Conservation (phyloP, 768 basidiomycete species). For the Royoungia palumana region DNA sequence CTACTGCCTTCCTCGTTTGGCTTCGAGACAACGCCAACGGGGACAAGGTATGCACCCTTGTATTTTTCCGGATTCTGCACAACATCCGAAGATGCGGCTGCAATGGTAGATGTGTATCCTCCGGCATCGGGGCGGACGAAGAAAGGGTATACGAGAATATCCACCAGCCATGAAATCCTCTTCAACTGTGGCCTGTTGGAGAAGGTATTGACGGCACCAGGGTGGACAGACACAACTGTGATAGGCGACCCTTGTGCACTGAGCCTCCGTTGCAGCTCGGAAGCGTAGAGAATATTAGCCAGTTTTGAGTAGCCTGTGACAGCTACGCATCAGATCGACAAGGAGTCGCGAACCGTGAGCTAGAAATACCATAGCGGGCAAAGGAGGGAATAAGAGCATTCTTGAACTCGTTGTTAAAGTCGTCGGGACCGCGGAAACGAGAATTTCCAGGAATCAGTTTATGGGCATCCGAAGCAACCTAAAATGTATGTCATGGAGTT, state of each 20-base stretch:
- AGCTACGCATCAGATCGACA: background rate
- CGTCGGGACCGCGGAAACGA: conserved; percentile 32
- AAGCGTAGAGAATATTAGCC: conserved; percentile 47
- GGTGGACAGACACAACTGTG: conserved; percentile 28
- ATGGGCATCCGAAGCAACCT: conserved; percentile 36
- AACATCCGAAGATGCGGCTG: conserved; percentile 29
- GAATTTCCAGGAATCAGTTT: conserved; percentile 15
- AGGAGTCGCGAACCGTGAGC: no score
- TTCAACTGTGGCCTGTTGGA: conserved; percentile 18
- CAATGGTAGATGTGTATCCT: conserved; percentile 25
- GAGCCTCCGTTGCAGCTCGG: conserved; percentile 47
- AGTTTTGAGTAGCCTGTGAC: conserved; percentile 48
- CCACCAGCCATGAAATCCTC: conserved; percentile 20
- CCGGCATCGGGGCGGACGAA: conserved; percentile 22
- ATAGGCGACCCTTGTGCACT: conserved; percentile 24
- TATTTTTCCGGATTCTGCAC: conserved; percentile 21
- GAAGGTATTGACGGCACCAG: conserved; percentile 34
- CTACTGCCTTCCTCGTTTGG: conserved; percentile 12
- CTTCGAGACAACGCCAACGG: conserved; percentile 16
- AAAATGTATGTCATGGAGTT: background rate
- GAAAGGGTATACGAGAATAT: conserved; percentile 16
- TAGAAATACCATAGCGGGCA: conserved; percentile 34
- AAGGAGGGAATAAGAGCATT: conserved; percentile 12
- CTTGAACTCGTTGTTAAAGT: conserved; percentile 37
- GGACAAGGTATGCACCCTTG: conserved; percentile 32